Evolutionary conservation across 2,329 filamentous ascomycete species (phyloP).

Genomic region (Sporothrix sp.): DNA sequence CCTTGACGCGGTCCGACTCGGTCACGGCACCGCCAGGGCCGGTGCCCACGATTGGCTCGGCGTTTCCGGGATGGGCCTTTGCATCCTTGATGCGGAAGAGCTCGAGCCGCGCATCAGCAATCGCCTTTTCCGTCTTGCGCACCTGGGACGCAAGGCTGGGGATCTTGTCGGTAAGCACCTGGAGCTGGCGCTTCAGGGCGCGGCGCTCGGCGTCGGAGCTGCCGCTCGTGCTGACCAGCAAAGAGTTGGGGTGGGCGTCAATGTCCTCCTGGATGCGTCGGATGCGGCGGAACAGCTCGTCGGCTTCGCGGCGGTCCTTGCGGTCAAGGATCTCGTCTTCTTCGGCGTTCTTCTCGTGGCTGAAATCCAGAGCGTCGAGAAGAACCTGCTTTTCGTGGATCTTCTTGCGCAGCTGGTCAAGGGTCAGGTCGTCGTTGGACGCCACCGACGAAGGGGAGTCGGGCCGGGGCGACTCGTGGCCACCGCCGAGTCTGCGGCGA

Average conservation of each 20-base stretch:
- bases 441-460: constrained; percentile 59
- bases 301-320: constrained; percentile 80
- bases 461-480: constrained; percentile 63
- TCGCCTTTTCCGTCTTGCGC: constrained; percentile 79
- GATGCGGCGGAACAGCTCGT: constrained; percentile 88
- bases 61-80: constrained; percentile 77
- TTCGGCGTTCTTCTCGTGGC: constrained; percentile 79
- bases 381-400: constrained; percentile 91
- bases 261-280: constrained; percentile 90
- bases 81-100: constrained; percentile 89
- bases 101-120: constrained; percentile 84
- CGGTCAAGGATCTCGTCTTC: constrained; percentile 89
- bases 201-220: constrained; percentile 86
- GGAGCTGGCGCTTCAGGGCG: constrained; percentile 77
- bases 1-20: constrained; percentile 89
- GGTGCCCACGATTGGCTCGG: constrained; percentile 76
- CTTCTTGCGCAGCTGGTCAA: constrained; percentile 86
- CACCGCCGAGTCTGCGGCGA: constrained; percentile 64
- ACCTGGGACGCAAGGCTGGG: constrained; percentile 90
- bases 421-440: constrained; percentile 68
- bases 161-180: constrained; percentile 77
- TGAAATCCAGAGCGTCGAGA: constrained; percentile 91
- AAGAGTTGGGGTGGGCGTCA: constrained; percentile 74
- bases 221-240: constrained; percentile 53
- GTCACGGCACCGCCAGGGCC: constrained; percentile 85